Conservation (phyloP, 768 basidiomycete genomes). For the Cyclocybe cylindracea region DNA sequence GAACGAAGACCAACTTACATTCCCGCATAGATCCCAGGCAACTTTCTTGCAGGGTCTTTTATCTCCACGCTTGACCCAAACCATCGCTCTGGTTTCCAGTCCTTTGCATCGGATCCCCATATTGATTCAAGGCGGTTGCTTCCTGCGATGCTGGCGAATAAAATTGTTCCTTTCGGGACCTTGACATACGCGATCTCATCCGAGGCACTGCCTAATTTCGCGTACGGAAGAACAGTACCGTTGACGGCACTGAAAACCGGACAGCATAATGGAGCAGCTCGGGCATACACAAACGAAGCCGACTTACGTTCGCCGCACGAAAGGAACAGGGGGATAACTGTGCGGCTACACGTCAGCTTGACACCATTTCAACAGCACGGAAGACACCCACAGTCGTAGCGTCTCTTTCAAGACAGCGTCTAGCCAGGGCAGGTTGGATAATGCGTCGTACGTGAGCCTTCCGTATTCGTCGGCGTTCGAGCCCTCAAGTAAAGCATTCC, state of each 20-base stretch:
- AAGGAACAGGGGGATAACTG: slow-evolving; percentile 48
- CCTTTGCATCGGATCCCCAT: slow-evolving; percentile 49
- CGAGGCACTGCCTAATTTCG: slow-evolving; percentile 19
- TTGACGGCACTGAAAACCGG: slow-evolving; percentile 34
- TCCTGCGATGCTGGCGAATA: slow-evolving; percentile 49
- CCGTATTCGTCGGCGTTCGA: slow-evolving; percentile 14
- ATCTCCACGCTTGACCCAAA: slow-evolving; percentile 21
- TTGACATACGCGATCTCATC: slow-evolving; percentile 31
- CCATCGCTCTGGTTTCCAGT: slow-evolving; percentile 61
- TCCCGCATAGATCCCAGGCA: slow-evolving; percentile 52
- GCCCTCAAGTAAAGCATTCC: slow-evolving; percentile 18
- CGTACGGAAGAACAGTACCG: slow-evolving; percentile 45
- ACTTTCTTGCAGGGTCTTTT: slow-evolving; percentile 10
- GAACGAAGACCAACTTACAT: slow-evolving; percentile 37
- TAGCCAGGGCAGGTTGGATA: slow-evolving; percentile 38
- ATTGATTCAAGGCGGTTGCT: slow-evolving; percentile 49
- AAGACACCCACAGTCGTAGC: slow-evolving; percentile 36
- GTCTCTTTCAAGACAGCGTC: slow-evolving; percentile 51
- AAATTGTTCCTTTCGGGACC: slow-evolving; percentile 47
- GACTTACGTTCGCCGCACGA: slow-evolving; percentile 45
- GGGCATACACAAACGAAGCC: not conserved
- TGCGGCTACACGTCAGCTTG: not conserved
- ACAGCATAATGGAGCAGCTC: not conserved
- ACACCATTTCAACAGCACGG: not conserved
- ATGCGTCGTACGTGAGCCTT: slow-evolving; percentile 34